Evolutionary conservation across 1,284 basidiomycete genomes (phyloP).

Genomic region (Hymenochaete sp.): DNA sequence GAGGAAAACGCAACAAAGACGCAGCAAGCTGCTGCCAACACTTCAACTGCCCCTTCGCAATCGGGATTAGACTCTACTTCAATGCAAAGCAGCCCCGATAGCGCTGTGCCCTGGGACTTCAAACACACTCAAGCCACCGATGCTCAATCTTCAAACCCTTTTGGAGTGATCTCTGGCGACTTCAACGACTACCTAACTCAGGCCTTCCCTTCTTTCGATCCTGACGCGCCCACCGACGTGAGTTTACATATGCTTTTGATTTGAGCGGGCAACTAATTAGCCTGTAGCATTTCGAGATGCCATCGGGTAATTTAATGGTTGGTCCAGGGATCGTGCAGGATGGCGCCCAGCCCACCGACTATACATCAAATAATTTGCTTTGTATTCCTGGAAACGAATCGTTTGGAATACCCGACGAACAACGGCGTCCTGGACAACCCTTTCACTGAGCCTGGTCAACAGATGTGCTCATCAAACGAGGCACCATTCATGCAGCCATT

Average conservation of each 20-base stretch:
- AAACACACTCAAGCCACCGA: too few relatives aligned
- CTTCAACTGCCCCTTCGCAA: background rate
- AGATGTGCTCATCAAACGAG: background rate
- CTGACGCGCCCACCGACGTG: background rate
- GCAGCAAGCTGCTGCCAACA: too few relatives aligned
- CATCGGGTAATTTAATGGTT: slow-evolving; percentile 3
- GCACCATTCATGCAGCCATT: slow-evolving; percentile 6
- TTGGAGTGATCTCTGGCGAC: too few relatives aligned
- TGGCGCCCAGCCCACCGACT: background rate
- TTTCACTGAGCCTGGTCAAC: background rate
- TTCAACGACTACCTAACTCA: background rate
- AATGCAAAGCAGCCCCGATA: background rate
- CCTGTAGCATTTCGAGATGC: slow-evolving; percentile 1
- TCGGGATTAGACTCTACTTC: too few relatives aligned
- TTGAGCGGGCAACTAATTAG: background rate
- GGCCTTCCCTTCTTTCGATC: background rate
- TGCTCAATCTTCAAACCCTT: too few relatives aligned
- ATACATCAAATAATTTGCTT: background rate
- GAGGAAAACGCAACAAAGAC: too few relatives aligned
- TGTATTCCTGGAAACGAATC: background rate
- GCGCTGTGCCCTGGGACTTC: slow-evolving; percentile 1
- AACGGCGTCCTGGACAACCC: slow-evolving; percentile 9
- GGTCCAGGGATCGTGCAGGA: slow-evolving; percentile 1
- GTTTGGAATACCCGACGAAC: background rate
- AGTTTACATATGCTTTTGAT: too few relatives aligned